Conservation (phyloP, 2,329 filamentous ascomycete species). For the Colletotrichum cuscutae region DNA sequence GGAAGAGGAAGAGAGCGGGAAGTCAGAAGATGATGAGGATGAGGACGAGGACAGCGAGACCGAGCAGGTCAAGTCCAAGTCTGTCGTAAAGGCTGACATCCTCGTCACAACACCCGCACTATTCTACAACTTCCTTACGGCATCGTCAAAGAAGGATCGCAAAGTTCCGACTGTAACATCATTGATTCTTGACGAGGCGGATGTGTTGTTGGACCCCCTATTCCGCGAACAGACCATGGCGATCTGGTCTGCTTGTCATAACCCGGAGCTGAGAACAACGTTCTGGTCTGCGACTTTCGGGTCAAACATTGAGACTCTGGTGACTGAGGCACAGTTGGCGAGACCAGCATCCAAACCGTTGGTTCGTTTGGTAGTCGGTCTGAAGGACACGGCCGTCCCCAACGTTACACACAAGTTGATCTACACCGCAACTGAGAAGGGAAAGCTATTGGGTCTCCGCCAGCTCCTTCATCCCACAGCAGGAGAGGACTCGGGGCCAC, state of each 20-base stretch:
- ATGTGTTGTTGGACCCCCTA: slow-evolving; percentile 90
- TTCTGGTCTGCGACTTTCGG: slow-evolving; percentile 99
- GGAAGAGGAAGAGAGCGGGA: slow-evolving; percentile 48
- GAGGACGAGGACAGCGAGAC: slow-evolving; percentile 43
- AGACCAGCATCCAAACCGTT: slow-evolving; percentile 60
- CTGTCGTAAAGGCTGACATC: slow-evolving; percentile 78
- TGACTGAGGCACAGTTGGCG: slow-evolving; percentile 72
- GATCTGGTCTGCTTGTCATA: slow-evolving; percentile 84
- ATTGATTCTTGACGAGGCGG: slow-evolving; percentile 91
- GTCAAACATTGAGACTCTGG: slow-evolving; percentile 86
- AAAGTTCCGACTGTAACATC: slow-evolving; percentile 75
- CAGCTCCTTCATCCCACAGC: slow-evolving; percentile 85
- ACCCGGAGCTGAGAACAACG: slow-evolving; percentile 75
- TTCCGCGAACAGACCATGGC: slow-evolving; percentile 89
- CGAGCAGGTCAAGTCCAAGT: slow-evolving; percentile 44
- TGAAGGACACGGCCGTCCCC: slow-evolving; percentile 95
- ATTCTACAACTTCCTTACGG: slow-evolving; percentile 74
- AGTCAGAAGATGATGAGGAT: slow-evolving; percentile 45
- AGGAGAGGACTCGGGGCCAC: slow-evolving; percentile 62
- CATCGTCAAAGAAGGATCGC: slow-evolving; percentile 54
- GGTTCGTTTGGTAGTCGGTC: slow-evolving; percentile 88
- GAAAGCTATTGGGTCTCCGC: slow-evolving; percentile 90
- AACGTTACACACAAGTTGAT: slow-evolving; percentile 90
- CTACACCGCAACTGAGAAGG: slow-evolving; percentile 92
- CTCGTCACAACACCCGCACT: slow-evolving; percentile 83